Evolutionary conservation across 805 yeast species (phyloP), one percentile per base, ranked within the genome.

Genomic region (Jamesozyma lodderae): DNA sequence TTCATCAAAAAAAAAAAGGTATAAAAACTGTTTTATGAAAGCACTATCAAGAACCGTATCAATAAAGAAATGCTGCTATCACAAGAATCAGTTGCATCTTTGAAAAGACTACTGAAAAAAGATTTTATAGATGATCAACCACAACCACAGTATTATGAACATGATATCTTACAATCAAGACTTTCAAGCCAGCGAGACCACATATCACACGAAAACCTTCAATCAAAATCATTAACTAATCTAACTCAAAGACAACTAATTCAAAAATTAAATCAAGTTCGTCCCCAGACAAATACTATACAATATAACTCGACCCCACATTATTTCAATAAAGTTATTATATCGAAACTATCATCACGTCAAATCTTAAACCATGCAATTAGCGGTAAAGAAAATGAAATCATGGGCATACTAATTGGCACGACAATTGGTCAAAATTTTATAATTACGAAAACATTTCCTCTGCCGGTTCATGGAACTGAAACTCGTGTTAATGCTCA

Each of bases 341-440:
- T 87, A 1, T 81, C 94, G 2, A 68, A 84, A 1, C 56, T 82
- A 22, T 94, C 95, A 0, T 55, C 82, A 31, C 57, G 73, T 42
- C 85, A 85, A 52, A 86, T 87, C 82, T 59, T 81, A 2, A 65
- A 75, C 11, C 96, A 87, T 60, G 88, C 95, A 1, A 66, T 81
- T 18, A 66, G 78, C 1, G 96, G 96, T 4, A 95, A 95, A 1
- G 65, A 81, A 8, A 80, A 85, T 28, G 98, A 90, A 57, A 76
- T 92, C 5, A 90, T 90, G 97, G 98, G 97, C 4, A 82, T 88
- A 82, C 68, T 90, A 58, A 74, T 88, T 0, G 97, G 98, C 1
- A 77, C 76, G 47, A 72, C 82, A 8, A 63, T 73, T 11, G 67
- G 66, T 5, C 62, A 67, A 15, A 66, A 67, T 6, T 70, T 87